A percentile compares a stretch with the other conserved stretches of the same genome.
phyloP scores from a whole-genome alignment of 1,139 yeast genomes.

The Hanseniaspora uvarum region DNA sequence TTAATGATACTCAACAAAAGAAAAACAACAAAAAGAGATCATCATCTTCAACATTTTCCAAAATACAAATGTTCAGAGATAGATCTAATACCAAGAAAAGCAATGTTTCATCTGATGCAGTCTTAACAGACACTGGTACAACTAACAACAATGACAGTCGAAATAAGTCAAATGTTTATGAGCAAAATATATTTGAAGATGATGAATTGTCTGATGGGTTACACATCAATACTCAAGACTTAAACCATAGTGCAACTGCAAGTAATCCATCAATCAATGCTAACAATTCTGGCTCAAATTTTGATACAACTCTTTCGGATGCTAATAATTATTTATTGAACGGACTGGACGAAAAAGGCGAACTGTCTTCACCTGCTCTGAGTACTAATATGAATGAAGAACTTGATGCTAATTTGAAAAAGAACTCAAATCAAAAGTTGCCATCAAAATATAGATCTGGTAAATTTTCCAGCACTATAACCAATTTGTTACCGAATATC shows the following conservation, averaged over 20 bases:
- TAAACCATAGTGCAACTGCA: background rate
- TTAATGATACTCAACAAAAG: background rate
- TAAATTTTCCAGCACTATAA: slow-evolving; percentile 29
- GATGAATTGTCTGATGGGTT: background rate
- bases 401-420: background rate
- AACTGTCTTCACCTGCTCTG: background rate
- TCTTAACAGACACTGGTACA: background rate
- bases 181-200: background rate
- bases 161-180: background rate
- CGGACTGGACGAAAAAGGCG: background rate
- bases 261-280: background rate
- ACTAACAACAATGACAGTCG: background rate
- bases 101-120: slow-evolving; percentile 12
- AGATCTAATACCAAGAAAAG: slow-evolving; percentile 15
- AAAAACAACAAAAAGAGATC: background rate
- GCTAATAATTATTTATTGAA: background rate
- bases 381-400: background rate
- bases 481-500: slow-evolving; percentile 29
- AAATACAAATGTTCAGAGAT: slow-evolving; percentile 16
- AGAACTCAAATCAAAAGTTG: background rate
- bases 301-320: slow-evolving; percentile 8
- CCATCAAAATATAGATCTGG: slow-evolving; percentile 25
- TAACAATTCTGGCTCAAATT: background rate
- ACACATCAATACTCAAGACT: background rate
- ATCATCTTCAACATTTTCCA: slow-evolving; percentile 13